phyloP scores from a whole-genome alignment of 2,329 filamentous ascomycete species.

The Ilyonectria mors-panacis region DNA sequence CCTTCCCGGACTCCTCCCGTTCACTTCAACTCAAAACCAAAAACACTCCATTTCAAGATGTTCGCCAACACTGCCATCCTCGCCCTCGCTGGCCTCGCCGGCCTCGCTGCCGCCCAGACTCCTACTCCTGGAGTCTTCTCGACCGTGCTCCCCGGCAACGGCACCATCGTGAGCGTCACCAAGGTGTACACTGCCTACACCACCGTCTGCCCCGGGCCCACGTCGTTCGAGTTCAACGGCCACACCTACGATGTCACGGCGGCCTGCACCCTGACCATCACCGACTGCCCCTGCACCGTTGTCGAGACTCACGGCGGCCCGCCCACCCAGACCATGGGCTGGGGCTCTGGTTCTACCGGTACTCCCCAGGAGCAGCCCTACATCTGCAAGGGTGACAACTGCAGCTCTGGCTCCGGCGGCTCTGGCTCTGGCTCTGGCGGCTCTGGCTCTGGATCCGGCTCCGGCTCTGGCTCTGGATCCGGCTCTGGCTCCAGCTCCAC shows the following conservation, averaged over 20 bases:
- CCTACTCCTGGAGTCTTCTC: constrained; percentile 9
- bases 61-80: constrained; percentile 46
- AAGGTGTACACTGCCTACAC: constrained; percentile 55
- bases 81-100: constrained; percentile 44
- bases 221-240: constrained; percentile 65
- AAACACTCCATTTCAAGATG: constrained; percentile 41
- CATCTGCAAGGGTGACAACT: background rate
- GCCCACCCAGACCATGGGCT: constrained; percentile 31
- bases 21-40: constrained; percentile 22
- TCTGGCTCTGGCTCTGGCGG: background rate
- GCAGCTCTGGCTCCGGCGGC: constrained; percentile 1
- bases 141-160: constrained; percentile 36
- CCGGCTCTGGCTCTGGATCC: constrained; percentile 1
- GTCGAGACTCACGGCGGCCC: constrained; percentile 49
- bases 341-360: constrained; percentile 17
- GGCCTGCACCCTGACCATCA: constrained; percentile 69
- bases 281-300: constrained; percentile 67
- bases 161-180: constrained; percentile 50
- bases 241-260: constrained; percentile 68
- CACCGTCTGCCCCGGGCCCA: constrained; percentile 64
- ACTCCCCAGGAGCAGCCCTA: constrained; percentile 24
- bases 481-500: constrained; percentile 25
- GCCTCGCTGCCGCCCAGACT: constrained; percentile 41
- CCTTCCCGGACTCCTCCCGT: background rate
- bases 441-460: background rate